Percentiles rank a stretch among this genome's conserved stretches.
phyloP scores from a whole-genome alignment of 1,139 yeast genomes.

The Schwanniomyces etchellsii region DNA sequence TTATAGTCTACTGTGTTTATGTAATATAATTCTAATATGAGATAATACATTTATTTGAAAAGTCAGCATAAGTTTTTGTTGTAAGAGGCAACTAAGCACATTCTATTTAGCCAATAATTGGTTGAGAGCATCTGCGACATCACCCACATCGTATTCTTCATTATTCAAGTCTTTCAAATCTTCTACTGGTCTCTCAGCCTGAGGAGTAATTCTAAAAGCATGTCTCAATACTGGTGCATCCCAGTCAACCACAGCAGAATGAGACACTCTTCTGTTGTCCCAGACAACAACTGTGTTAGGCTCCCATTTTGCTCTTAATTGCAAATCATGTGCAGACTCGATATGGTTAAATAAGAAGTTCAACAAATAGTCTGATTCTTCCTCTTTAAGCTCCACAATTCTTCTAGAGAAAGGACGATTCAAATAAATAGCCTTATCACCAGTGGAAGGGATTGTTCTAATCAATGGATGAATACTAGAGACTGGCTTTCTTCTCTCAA shows the following conservation, averaged over 20 bases:
- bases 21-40: background rate
- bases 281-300: conserved; percentile 58
- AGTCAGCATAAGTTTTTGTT: no score
- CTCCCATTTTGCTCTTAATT: conserved; percentile 37
- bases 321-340: conserved; percentile 35
- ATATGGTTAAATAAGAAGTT: conserved; percentile 48
- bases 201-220: conserved; percentile 63
- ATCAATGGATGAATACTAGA: conserved; percentile 60
- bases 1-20: background rate
- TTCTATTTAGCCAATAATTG: conserved; percentile 1
- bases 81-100: no score
- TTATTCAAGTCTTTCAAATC: conserved; percentile 29
- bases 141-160: conserved; percentile 34
- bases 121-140: conserved; percentile 31
- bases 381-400: conserved; percentile 60
- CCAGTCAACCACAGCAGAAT: conserved; percentile 64
- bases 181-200: conserved; percentile 45
- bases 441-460: conserved; percentile 65
- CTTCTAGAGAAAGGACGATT: conserved; percentile 58
- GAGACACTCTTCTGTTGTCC: conserved; percentile 65
- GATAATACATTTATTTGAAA: no score
- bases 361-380: conserved; percentile 55
- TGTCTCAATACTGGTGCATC: conserved; percentile 52
- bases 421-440: conserved; percentile 53
- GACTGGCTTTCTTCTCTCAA: conserved; percentile 59